Conservation (phyloP, 306 rosid species). For the Fragaria nilgerrensis region DNA sequence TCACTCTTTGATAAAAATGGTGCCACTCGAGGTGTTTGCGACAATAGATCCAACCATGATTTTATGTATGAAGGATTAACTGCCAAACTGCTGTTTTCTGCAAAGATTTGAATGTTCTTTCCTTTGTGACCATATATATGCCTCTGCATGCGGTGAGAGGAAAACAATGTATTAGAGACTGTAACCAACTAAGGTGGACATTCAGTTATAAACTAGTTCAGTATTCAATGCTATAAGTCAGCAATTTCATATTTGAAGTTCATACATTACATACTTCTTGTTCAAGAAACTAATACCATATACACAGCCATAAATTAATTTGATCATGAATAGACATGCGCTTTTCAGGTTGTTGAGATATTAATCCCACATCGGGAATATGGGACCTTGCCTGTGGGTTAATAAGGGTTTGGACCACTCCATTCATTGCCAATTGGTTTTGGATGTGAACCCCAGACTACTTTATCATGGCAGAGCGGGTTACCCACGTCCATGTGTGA, state of each 20-base stretch:
- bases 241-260: neutral
- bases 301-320: neutral
- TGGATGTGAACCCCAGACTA: too few relatives aligned
- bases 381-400: too few relatives aligned
- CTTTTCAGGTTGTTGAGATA: too few relatives aligned
- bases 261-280: neutral
- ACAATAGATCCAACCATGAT: conserved; percentile 85
- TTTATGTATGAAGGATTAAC: conserved; percentile 85
- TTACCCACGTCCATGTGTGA: too few relatives aligned
- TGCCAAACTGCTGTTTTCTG: conserved; percentile 79
- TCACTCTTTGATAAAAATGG: conserved; percentile 86
- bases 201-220: neutral
- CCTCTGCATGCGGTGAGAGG: conserved; percentile 58
- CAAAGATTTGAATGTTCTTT: conserved; percentile 70
- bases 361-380: too few relatives aligned
- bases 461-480: too few relatives aligned
- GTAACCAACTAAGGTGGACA: neutral
- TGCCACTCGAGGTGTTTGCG: conserved; percentile 90
- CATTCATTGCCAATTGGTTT: too few relatives aligned
- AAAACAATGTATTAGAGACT: conserved; percentile 14
- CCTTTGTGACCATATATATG: conserved; percentile 88
- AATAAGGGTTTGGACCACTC: too few relatives aligned
- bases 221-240: neutral
- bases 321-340: neutral
- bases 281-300: neutral